Evolutionary conservation across 768 basidiomycete genomes (phyloP), one percentile per base, ranked within the genome.

Genomic region (Tephrocybe sp.): DNA sequence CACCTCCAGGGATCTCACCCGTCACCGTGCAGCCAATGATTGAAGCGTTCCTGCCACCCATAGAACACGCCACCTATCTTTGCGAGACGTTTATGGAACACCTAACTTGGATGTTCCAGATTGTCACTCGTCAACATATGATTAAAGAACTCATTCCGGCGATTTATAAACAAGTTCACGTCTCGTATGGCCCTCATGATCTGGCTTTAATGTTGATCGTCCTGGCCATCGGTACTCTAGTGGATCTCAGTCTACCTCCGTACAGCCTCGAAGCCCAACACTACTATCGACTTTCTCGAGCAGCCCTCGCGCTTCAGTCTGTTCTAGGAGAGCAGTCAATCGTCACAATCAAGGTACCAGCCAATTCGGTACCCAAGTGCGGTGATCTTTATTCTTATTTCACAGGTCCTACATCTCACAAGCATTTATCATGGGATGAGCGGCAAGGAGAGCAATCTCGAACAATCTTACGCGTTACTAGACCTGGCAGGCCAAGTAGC

Each of bases 391-490:
- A n/a, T n/a, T 26, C 18, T 32, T 1, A 18, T 39, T 18, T 6
- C 21, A n/a, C 44, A 77, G 74, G 72, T 71, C 5, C 54, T 80
- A 25, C 75, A 79, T 63, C 66, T 80, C 25, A 79, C 79, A 75
- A 79, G 77, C 51, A 68, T 79, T 30, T 80, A 78, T 64, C 76
- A 78, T 53, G 77, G 77, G 39, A 71, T 80, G 70, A 77, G 77
- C 56, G 77, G 77, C 24, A 72, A 77, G 55, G 77, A 80, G 55
- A 68, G 67, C 43, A 80, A 79, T 57, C 57, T 79, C 14, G 78
- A 78, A 52, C 66, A 72, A 26, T 77, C 73, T 0, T 79, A 73
- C 55, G 63, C 69, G 24, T 61, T 80, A 30, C 68, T 81, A 25
- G 74, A 75, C 53, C 64, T 81, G 47, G 76, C 79, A 28, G 66